phyloP scores from a whole-genome alignment of 495 filamentous ascomycete species.

The Aspergillus biplanus region DNA sequence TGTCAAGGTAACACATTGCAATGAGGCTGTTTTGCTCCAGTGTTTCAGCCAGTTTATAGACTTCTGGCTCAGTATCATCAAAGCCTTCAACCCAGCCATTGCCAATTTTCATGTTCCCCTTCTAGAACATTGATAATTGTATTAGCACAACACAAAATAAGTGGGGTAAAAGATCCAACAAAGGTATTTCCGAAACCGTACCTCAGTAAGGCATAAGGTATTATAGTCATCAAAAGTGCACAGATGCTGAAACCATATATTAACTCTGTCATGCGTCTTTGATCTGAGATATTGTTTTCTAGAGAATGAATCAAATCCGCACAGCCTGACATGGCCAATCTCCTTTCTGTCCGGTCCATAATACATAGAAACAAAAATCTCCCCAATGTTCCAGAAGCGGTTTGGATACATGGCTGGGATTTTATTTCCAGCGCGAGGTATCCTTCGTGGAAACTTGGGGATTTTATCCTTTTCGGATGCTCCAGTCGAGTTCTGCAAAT shows the following conservation, averaged over 20 bases:
- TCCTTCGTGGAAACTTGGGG: conserved; percentile 15
- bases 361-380: conserved; percentile 33
- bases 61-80: conserved; percentile 32
- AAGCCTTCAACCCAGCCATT: conserved; percentile 45
- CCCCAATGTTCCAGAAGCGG: conserved; percentile 27
- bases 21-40: conserved; percentile 31
- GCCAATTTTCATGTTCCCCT: conserved; percentile 15
- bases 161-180: neutral
- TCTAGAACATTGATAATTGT: neutral
- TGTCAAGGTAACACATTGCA: conserved; percentile 30
- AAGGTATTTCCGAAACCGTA: neutral
- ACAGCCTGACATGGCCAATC: conserved; percentile 45
- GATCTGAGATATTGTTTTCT: conserved; percentile 30
- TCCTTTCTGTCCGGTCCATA: conserved; percentile 40
- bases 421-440: neutral
- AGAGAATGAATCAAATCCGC: conserved; percentile 30
- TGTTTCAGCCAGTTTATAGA: conserved; percentile 32
- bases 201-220: conserved; percentile 34
- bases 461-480: neutral
- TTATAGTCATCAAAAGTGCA: conserved; percentile 42
- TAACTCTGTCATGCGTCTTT: conserved; percentile 27
- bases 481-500: neutral
- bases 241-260: conserved; percentile 46
- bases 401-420: too few species aligned
- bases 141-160: too few species aligned